A percentile compares a stretch with the other conserved stretches of the same genome.
Conservation (phyloP, 164 flowering plant genomes). For the Dillenia turbinata region DNA sequence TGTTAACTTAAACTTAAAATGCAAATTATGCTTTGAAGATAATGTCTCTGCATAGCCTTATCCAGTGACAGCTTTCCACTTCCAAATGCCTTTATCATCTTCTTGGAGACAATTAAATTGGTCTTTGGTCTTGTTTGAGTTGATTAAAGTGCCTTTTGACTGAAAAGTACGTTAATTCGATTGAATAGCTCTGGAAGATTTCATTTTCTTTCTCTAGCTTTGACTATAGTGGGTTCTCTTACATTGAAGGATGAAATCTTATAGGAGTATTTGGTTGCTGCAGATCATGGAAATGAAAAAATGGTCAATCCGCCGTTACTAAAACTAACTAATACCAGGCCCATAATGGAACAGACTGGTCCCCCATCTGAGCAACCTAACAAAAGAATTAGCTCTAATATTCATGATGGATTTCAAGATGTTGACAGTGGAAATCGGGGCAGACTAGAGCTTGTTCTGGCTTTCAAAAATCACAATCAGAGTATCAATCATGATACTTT, state of each 20-base stretch:
- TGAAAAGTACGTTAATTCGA: too few species aligned
- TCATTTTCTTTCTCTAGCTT: too few species aligned
- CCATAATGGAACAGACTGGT: conserved; percentile 13
- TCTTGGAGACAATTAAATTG: too few species aligned
- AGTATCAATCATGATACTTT: conserved; percentile 8
- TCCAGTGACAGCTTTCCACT: too few species aligned
- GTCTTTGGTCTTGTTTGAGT: too few species aligned
- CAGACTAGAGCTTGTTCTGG: conserved; percentile 10
- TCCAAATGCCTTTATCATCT: too few species aligned
- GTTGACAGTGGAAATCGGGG: conserved; percentile 11
- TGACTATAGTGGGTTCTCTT: conserved; percentile 5
- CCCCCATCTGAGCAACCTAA: conserved; percentile 3
- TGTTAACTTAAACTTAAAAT: too few species aligned
- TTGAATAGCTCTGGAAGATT: too few species aligned
- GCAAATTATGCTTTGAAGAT: too few species aligned
- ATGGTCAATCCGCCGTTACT: conserved; percentile 8
- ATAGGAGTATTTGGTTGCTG: conserved; percentile 6
- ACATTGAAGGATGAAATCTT: neutral
- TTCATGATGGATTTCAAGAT: conserved; percentile 13
- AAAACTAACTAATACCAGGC: conserved; percentile 10
- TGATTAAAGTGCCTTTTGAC: too few species aligned
- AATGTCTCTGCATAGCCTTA: too few species aligned
- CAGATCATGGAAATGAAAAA: conserved; percentile 19
- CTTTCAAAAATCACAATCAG: conserved; percentile 20
- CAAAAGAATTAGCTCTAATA: conserved; percentile 14